Percentiles rank a stretch among this genome's conserved stretches.
These are phyloP conservation scores for Geotrichum cucujoidarum DNA, from an alignment of 1,139 yeast species.

Conservation along the genomic window DNA sequence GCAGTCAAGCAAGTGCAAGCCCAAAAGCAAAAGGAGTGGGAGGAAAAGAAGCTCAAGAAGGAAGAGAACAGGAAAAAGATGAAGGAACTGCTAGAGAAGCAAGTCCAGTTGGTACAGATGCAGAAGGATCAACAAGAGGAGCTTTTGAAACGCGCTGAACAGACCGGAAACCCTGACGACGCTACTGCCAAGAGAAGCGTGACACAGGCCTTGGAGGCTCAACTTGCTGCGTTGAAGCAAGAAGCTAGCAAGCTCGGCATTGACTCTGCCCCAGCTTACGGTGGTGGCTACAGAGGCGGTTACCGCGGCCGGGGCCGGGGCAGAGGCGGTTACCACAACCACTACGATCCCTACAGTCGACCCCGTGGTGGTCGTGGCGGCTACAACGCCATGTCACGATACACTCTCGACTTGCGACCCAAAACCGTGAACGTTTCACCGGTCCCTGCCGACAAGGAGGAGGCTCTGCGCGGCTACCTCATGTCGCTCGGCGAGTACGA, in stretches of 20 bases:
- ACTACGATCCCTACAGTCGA: conserved; percentile 24
- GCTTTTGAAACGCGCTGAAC: conserved; percentile 28
- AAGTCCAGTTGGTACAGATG: conserved; percentile 34
- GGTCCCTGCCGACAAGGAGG: conserved; percentile 33
- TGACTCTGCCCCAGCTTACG: conserved; percentile 22
- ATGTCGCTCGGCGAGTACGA: conserved; percentile 27
- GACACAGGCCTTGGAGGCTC: conserved; percentile 34
- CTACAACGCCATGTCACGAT: conserved; percentile 22
- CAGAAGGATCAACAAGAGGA: conserved; percentile 35
- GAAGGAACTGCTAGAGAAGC: conserved; percentile 36
- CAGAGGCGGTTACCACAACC: conserved; percentile 25
- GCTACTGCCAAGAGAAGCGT: conserved; percentile 30
- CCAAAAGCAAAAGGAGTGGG: conserved; percentile 42
- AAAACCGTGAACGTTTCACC: conserved; percentile 35
- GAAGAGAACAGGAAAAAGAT: conserved; percentile 35
- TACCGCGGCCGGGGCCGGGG: conserved; percentile 17
- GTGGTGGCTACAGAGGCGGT: conserved; percentile 15
- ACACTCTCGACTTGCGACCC: conserved; percentile 41
- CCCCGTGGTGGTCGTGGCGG: conserved; percentile 24
- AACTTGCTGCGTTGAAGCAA: conserved; percentile 34
- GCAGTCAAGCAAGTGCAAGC: conserved; percentile 38
- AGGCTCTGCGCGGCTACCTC: conserved; percentile 28
- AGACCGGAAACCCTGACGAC: conserved; percentile 28
- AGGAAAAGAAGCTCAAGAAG: conserved; percentile 38
- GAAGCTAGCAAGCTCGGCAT: conserved; percentile 33